These are phyloP conservation scores for Solanum dulcamara DNA, from an alignment of 257 asterid species.

Conservation along the genomic window DNA sequence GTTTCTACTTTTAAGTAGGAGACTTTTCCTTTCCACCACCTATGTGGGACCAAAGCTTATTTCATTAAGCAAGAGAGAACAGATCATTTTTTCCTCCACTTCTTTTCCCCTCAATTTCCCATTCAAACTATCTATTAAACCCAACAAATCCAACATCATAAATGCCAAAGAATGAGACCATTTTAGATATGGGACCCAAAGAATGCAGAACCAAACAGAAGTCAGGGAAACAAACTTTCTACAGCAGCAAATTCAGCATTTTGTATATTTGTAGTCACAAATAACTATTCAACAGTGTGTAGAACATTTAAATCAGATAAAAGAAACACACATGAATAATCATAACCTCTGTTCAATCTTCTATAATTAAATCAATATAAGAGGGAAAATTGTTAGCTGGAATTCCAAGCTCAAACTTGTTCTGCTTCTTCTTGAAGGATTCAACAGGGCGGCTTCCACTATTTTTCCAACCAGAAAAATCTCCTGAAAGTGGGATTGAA, in stretches of 20 bases:
- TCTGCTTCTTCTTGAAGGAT: constrained; percentile 57
- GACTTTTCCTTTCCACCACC: too few species aligned
- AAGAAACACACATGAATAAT: neutral
- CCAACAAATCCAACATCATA: neutral
- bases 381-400: constrained; percentile 49
- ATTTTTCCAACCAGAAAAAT: constrained; percentile 59
- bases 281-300: neutral
- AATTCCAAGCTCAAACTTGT: constrained; percentile 40
- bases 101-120: too few species aligned
- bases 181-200: constrained; percentile 22
- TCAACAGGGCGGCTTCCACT: constrained; percentile 34
- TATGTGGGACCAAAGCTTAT: too few species aligned
- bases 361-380: too few species aligned
- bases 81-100: too few species aligned
- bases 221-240: constrained; percentile 6
- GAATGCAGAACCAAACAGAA: constrained; percentile 20
- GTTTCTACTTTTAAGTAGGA: too few species aligned
- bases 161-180: constrained; percentile 14
- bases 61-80: too few species aligned
- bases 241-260: constrained; percentile 30
- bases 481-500: constrained; percentile 81
- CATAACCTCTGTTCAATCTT: neutral
- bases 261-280: neutral
- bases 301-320: neutral
- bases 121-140: too few species aligned